A percentile compares a stretch with the other conserved stretches of the same genome.
phyloP scores from a whole-genome alignment of 2,329 filamentous ascomycete genomes.

The Colletotrichum trifolii region DNA sequence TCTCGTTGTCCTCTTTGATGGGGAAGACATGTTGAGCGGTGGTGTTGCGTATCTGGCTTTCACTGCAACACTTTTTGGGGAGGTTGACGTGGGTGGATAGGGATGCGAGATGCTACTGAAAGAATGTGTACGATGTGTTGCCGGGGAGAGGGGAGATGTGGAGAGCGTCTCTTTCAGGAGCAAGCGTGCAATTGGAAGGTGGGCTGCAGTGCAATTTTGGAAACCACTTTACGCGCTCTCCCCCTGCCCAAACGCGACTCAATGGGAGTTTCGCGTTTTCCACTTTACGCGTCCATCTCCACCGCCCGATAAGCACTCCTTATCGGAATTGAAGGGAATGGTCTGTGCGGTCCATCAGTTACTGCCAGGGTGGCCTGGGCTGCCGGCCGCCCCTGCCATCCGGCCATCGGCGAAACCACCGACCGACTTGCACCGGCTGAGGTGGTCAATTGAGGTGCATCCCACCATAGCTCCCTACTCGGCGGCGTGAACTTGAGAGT shows the following conservation, averaged over 20 bases:
- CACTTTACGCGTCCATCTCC: slow-evolving; percentile 38
- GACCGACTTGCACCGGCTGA: slow-evolving; percentile 36
- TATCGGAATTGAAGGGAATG: not conserved
- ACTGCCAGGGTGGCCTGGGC: slow-evolving; percentile 11
- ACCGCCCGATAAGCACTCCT: slow-evolving; percentile 13
- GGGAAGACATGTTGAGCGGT: slow-evolving; percentile 51
- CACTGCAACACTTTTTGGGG: slow-evolving; percentile 20
- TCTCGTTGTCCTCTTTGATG: slow-evolving; percentile 58
- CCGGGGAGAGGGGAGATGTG: slow-evolving; percentile 34
- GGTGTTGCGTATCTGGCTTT: not conserved
- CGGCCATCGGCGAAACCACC: slow-evolving; percentile 36
- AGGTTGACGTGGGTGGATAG: slow-evolving; percentile 25
- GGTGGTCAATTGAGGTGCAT: slow-evolving; percentile 33
- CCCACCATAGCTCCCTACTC: slow-evolving; percentile 31
- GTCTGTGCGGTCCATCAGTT: too few species aligned
- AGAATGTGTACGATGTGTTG: slow-evolving; percentile 35
- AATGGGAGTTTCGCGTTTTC: slow-evolving; percentile 38
- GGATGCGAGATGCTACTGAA: slow-evolving; percentile 40
- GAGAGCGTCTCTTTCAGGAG: slow-evolving; percentile 29
- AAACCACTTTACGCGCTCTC: slow-evolving; percentile 33
- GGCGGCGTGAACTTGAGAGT: slow-evolving; percentile 34
- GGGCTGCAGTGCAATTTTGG: slow-evolving; percentile 32
- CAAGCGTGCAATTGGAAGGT: slow-evolving; percentile 22
- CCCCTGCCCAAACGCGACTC: not conserved
- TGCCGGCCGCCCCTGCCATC: slow-evolving; percentile 3